phyloP scores from a whole-genome alignment of 768 basidiomycete species.

The Podaxis rugospora region DNA sequence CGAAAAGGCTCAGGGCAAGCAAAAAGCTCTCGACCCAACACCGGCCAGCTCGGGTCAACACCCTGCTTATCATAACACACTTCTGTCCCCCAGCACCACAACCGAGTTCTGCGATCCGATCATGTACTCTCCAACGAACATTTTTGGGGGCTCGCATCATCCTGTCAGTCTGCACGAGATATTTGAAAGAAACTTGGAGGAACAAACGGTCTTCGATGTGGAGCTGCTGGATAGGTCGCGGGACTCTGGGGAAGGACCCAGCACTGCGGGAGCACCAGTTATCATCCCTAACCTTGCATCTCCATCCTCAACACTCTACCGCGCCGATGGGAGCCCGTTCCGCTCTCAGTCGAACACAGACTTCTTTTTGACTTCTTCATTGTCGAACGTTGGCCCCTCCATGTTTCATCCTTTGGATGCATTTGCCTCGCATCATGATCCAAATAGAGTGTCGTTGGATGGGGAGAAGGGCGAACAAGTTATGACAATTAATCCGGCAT shows the following conservation, averaged over 20 bases:
- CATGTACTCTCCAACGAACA: background rate
- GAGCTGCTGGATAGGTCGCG: background rate
- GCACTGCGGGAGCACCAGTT: background rate
- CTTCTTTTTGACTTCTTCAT: background rate
- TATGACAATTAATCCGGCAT: slow-evolving; percentile 2
- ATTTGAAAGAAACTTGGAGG: background rate
- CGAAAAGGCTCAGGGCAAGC: slow-evolving; percentile 10
- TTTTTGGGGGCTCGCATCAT: background rate
- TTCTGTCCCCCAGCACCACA: background rate
- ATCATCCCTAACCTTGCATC: background rate
- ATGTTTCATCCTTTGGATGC: background rate
- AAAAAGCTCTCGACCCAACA: background rate
- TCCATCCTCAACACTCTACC: background rate
- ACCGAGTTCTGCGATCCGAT: background rate
- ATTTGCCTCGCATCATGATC: background rate
- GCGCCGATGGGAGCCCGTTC: background rate
- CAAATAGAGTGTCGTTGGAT: background rate
- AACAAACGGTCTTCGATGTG: background rate
- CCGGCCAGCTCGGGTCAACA: background rate
- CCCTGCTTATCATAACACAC: background rate
- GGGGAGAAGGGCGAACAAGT: background rate
- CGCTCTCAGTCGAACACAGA: background rate
- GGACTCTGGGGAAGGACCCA: background rate
- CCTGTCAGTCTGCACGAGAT: background rate
- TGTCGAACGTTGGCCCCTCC: background rate